Evolutionary conservation across 2,329 filamentous ascomycete species (phyloP), one percentile per base, ranked within the genome.

Genomic region (Elsinoe arachidis): DNA sequence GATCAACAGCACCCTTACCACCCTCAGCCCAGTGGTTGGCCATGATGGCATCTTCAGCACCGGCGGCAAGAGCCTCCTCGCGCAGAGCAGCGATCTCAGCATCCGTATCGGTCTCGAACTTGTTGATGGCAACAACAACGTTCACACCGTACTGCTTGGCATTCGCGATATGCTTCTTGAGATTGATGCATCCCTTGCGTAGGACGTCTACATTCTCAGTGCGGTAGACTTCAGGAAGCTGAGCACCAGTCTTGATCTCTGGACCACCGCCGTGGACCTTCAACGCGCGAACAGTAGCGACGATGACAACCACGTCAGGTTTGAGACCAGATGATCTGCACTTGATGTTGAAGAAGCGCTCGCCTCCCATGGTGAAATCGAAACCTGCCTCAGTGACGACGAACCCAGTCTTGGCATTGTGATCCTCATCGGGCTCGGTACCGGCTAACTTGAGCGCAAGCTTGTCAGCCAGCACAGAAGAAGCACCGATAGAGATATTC

Each of bases 301-400:
- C 93, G 59, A 99, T 85, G 44, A 99, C 90, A 5, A 96, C 91
- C 1, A 90, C 89, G 68, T 99, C 93, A 1, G 93, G 93, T 2
- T 90, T 83, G 46, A 99, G 85, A 21, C 92, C 92, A 5, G 92
- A 96, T 9, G 90, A 88, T 60, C 93, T 87, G 77, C 93, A 97
- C 80, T 99, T 99, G 80, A 99, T 97, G 78, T 99, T 97, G 84
- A 99, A 97, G 81, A 99, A 99, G 55, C 93, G 87, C 80, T 99
- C 93, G 62, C 93, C 93, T 63, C 93, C 93, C 93, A 99, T 99
- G 67, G 93, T 97, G 76, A 99, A 99, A 74, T 99, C 93, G 72
- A 99, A 99, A 9, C 93, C 93, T 55, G 93, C 92, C 73, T 99
- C 93, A 1, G 93, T 99, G 37, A 99, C 85, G 19, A 96, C 92